Conservation (phyloP, 1,284 basidiomycete genomes). For the Sutorius eximius region DNA sequence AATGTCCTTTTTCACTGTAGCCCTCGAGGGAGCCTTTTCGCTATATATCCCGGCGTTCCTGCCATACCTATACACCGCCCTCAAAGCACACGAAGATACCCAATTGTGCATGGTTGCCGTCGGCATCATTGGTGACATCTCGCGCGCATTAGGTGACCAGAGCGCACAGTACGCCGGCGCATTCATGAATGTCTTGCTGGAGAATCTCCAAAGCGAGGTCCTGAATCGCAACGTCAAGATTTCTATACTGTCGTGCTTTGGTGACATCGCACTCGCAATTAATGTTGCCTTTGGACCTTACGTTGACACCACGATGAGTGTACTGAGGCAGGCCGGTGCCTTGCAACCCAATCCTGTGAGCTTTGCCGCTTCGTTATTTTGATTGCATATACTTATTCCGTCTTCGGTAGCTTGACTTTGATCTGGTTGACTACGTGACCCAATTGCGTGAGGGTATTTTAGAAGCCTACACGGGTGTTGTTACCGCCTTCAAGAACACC, state of each 20-base stretch:
- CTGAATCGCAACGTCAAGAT: conserved; percentile 97
- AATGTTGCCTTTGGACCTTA: conserved; percentile 88
- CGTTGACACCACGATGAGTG: conserved; percentile 87
- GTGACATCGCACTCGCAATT: conserved; percentile 94
- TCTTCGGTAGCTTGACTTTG: conserved; percentile 72
- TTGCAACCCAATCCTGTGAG: conserved; percentile 83
- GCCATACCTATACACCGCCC: conserved; percentile 86
- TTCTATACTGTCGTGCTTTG: conserved; percentile 92
- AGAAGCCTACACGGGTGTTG: conserved; percentile 95
- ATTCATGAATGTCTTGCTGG: conserved; percentile 90
- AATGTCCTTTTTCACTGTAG: conserved; percentile 34
- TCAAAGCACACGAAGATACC: conserved; percentile 92
- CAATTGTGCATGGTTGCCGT: conserved; percentile 95
- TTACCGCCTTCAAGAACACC: conserved; percentile 86
- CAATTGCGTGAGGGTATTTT: conserved; percentile 92
- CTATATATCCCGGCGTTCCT: conserved; percentile 92
- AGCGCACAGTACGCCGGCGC: conserved; percentile 80
- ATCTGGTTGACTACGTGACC: conserved; percentile 90
- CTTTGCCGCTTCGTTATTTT: conserved; percentile 17
- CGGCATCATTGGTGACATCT: conserved; percentile 94
- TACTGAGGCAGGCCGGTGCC: conserved; percentile 87
- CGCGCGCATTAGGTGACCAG: conserved; percentile 86
- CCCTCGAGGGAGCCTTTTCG: conserved; percentile 82
- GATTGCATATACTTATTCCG: conserved; percentile 3
- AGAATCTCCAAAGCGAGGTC: conserved; percentile 90